phyloP scores from a whole-genome alignment of 305 asterid species.

The Fraxinus platypoda region DNA sequence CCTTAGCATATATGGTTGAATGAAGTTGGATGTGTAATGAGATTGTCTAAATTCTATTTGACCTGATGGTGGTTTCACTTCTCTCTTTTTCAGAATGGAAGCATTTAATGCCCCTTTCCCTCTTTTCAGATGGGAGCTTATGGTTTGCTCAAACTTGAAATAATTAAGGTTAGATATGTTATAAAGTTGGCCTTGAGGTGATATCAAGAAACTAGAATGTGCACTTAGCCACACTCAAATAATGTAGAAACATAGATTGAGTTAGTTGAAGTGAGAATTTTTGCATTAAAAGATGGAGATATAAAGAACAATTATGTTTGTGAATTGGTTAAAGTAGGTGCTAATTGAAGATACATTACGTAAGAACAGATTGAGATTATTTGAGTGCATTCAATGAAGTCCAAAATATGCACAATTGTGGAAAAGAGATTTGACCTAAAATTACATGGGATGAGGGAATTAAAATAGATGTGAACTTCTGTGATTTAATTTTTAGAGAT shows the following conservation, averaged over 20 bases:
- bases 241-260: not conserved
- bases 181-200: not conserved
- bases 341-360: not conserved
- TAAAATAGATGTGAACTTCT: not conserved
- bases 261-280: not conserved
- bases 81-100: not conserved
- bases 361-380: not conserved
- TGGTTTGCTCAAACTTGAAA: not conserved
- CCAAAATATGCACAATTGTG: not conserved
- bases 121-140: not conserved
- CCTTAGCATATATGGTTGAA: not conserved
- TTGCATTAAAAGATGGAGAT: not conserved
- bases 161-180: not conserved
- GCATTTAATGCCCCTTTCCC: not conserved
- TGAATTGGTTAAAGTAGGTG: not conserved
- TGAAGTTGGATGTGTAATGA: not conserved
- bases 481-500: not conserved
- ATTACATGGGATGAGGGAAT: not conserved
- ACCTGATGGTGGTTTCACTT: not conserved
- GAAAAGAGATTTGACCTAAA: not conserved
- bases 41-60: not conserved
- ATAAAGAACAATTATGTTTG: not conserved
- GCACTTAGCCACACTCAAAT: not conserved
- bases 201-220: not conserved
- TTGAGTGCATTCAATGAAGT: not conserved